phyloP scores from a whole-genome alignment of 768 basidiomycete species.

The Psilocybe tampanensis region DNA sequence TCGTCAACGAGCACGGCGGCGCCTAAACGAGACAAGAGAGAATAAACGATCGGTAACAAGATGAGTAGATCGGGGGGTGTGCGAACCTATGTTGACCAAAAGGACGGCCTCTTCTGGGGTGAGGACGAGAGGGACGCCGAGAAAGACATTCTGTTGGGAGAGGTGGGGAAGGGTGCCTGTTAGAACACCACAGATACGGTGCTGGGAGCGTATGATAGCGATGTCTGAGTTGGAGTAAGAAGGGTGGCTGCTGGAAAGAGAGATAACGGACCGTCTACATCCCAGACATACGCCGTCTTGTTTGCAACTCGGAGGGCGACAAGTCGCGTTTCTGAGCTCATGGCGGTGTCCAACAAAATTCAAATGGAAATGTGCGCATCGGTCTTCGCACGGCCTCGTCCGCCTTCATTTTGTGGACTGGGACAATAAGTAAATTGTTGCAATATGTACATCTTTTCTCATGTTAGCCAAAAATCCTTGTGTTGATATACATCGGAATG shows the following conservation, averaged over 20 bases:
- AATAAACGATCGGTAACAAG: not conserved
- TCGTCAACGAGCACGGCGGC: constrained; percentile 81
- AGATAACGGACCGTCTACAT: constrained; percentile 66
- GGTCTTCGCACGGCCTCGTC: constrained; percentile 1
- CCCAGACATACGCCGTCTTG: constrained; percentile 86
- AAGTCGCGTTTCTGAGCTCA: constrained; percentile 25
- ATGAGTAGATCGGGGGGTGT: not conserved
- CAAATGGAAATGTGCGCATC: not conserved
- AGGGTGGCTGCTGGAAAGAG: not conserved
- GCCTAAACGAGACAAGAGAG: constrained; percentile 43
- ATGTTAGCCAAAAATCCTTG: no score
- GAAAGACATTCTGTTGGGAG: constrained; percentile 94
- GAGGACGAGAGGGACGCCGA: constrained; percentile 88
- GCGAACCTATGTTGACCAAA: constrained; percentile 78
- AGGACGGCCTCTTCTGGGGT: constrained; percentile 93
- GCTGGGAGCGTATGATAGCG: constrained; percentile 73
- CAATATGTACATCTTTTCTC: no score
- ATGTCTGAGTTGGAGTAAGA: constrained; percentile 58
- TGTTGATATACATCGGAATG: no score
- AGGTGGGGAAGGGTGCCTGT: constrained; percentile 93
- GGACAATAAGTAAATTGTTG: no score
- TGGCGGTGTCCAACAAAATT: not conserved
- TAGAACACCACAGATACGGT: constrained; percentile 84
- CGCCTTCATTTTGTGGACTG: not conserved
- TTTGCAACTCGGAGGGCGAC: constrained; percentile 77